A percentile compares a stretch with the other conserved stretches of the same genome.
These are phyloP conservation scores for Marchantia polymorpha DNA, from an alignment of 225 moss, liverwort and hornwort species.

Conservation along the genomic window DNA sequence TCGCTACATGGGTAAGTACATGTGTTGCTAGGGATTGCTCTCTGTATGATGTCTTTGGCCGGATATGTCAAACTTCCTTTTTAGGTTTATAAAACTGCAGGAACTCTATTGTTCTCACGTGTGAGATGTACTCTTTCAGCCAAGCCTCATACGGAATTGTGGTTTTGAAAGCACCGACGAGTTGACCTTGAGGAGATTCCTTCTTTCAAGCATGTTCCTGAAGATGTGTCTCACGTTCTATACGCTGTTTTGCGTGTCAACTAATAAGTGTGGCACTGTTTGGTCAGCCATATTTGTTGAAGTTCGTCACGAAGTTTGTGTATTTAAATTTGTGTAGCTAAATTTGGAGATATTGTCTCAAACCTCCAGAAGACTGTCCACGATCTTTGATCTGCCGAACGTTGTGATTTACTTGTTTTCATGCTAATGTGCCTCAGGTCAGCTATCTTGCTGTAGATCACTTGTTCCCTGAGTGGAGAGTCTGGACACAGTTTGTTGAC, in stretches of 20 bases:
- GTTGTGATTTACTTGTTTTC: not conserved
- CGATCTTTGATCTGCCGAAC: not conserved
- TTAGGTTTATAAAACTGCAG: not conserved
- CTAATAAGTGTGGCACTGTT: not conserved
- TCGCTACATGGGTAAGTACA: slow-evolving; percentile 67
- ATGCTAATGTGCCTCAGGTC: slow-evolving; percentile 41
- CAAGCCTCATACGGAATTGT: too few relatives aligned
- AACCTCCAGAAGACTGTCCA: not conserved
- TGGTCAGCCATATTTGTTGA: not conserved
- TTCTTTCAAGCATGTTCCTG: not conserved
- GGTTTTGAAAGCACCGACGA: too few relatives aligned
- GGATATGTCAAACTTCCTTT: not conserved
- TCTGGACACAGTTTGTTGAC: slow-evolving; percentile 81
- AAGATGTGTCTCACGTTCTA: not conserved
- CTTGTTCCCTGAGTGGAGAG: slow-evolving; percentile 66
- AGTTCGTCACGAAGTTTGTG: not conserved
- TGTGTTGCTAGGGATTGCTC: not conserved
- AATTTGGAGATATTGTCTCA: not conserved
- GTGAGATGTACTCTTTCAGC: too few relatives aligned
- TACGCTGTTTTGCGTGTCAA: not conserved
- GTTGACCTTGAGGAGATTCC: not conserved
- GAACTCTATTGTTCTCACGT: too few relatives aligned
- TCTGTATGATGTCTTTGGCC: not conserved
- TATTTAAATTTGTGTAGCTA: not conserved
- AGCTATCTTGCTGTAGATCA: slow-evolving; percentile 76